Conservation (phyloP, 2,329 filamentous ascomycete species). For the Hypoxylon sp. region DNA sequence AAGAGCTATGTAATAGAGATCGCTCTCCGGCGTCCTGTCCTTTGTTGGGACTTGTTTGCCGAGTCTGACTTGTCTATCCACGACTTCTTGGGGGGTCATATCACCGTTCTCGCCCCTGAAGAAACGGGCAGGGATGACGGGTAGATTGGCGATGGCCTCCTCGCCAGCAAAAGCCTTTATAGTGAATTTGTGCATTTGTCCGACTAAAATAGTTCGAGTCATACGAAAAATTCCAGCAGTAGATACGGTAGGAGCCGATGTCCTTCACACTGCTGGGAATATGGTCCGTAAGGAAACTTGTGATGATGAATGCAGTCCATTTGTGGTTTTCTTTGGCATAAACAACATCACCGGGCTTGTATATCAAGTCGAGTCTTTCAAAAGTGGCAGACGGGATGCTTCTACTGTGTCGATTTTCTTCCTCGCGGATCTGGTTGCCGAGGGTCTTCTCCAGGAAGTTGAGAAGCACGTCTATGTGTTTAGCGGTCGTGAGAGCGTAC, state of each 20-base stretch:
- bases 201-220: conserved; percentile 48
- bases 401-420: conserved; percentile 52
- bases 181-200: conserved; percentile 48
- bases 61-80: conserved; percentile 51
- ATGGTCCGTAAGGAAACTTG: conserved; percentile 39
- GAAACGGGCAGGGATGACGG: conserved; percentile 54
- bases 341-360: conserved; percentile 56
- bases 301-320: conserved; percentile 55
- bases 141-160: conserved; percentile 52
- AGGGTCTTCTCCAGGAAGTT: conserved; percentile 53
- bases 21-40: conserved; percentile 50
- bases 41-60: conserved; percentile 53
- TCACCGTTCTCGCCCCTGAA: conserved; percentile 50
- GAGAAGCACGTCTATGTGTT: conserved; percentile 57
- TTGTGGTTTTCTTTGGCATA: conserved; percentile 52
- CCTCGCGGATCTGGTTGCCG: conserved; percentile 50
- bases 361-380: conserved; percentile 56
- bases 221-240: conserved; percentile 55
- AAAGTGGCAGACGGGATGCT: conserved; percentile 54
- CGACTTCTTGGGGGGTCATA: conserved; percentile 44
- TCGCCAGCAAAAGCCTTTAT: conserved; percentile 55
- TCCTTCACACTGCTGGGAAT: conserved; percentile 2
- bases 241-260: conserved; percentile 39
- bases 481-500: conserved; percentile 52
- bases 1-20: conserved; percentile 56